Base-by-base conservation (phyloP, 2,329 filamentous ascomycete species). In the Paracamarosporium sp. region DNA sequence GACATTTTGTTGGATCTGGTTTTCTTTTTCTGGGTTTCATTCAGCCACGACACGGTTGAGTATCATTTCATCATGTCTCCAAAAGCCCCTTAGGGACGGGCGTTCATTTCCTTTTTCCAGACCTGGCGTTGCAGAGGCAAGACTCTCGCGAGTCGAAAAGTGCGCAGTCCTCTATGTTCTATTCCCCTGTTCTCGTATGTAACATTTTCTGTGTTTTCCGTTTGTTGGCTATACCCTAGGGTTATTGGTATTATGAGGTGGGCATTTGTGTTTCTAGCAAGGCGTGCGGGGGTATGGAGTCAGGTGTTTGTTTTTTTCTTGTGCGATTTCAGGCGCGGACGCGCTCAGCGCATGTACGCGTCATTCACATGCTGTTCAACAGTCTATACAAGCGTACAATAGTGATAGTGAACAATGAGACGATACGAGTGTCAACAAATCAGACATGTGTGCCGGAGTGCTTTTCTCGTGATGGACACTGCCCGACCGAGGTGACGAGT, bases 111-210 rank as follows among this genome's bases (percentile, higher is more conserved):
- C 24, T 36, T 52, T 45, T 60, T 31, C 17, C n/a, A 13, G 13
- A 40, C 41, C 27, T 57, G 69, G 71, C 67, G 70, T 72, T 70
- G 50, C 53, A 65, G 60, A 72, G 59, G 59, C 51, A 57, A 50
- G 46, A 61, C 67, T 67, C 60, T 67, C 64, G 62, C 60, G 60
- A 64, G 70, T 60, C 62, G 47, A 71, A 72, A 73, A 60, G 40
- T 50, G 41, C 30, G 27, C 44, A 59, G 46, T 33, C 45, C 40
- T 56, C 64, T 64, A 36, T 48, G 50, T 24, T 62, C 52, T 43
- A 60, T 62, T 63, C 55, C 60, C 56, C 56, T 63, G 60, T 64
- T 59, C 51, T 30, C 52, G 54, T 64, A 61, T 54, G 53, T 52
- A 52, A 28, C n/a, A 36, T 41, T 20, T 54, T 27, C 47, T 48